Percentiles rank a stretch among this genome's conserved stretches.
Evolutionary conservation across 495 filamentous ascomycete genomes (phyloP).

Genomic region (Xylaria venustula): DNA sequence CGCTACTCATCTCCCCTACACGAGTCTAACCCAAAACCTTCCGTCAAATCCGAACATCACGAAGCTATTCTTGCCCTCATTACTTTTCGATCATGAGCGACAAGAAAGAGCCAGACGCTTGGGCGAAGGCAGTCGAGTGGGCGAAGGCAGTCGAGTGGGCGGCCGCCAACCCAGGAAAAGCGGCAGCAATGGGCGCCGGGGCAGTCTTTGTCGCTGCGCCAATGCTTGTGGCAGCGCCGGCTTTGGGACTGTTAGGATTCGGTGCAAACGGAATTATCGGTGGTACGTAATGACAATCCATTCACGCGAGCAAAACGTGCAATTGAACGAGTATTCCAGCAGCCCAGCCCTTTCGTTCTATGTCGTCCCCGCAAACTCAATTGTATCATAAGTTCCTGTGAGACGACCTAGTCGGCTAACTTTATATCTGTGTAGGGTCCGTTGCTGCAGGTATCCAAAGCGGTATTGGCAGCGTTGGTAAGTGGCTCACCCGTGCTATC

Average conservation of each 20-base stretch:
- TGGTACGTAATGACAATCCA: background rate
- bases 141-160: background rate
- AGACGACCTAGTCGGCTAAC: background rate
- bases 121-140: background rate
- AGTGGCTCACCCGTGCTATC: background rate
- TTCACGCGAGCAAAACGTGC: background rate
- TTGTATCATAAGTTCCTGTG: background rate
- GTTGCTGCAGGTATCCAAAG: conserved; percentile 12
- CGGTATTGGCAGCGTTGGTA: conserved; percentile 10
- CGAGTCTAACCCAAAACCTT: too few relatives aligned
- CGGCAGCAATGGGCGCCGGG: background rate
- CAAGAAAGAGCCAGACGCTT: too few relatives aligned
- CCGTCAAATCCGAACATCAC: too few relatives aligned
- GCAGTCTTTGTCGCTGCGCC: background rate
- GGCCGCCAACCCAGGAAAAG: background rate
- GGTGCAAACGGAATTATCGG: background rate
- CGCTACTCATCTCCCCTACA: too few relatives aligned
- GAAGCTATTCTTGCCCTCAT: too few relatives aligned
- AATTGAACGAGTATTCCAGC: background rate
- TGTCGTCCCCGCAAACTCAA: background rate
- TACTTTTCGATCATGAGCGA: too few relatives aligned
- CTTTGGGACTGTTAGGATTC: background rate
- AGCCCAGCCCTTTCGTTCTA: background rate
- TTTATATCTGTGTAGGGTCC: conserved; percentile 1
- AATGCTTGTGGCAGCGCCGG: background rate